These are phyloP conservation scores for Aureobasidium sp. DNA, from an alignment of 2,329 filamentous ascomycete species.

Conservation along the genomic window DNA sequence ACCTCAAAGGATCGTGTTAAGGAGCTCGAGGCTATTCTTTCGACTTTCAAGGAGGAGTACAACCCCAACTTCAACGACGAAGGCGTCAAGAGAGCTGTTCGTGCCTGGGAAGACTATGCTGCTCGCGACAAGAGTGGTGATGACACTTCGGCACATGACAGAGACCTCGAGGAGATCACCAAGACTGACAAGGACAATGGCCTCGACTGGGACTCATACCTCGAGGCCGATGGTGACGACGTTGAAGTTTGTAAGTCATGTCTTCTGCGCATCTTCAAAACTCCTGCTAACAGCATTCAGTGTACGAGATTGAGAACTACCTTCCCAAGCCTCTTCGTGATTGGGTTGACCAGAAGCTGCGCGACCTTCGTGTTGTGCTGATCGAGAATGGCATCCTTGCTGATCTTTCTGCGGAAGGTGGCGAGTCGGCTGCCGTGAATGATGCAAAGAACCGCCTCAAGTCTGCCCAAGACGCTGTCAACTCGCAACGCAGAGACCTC, in stretches of 20 bases:
- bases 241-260: conserved; percentile 66
- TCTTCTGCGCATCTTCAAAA: too few species aligned
- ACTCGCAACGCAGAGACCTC: conserved; percentile 54
- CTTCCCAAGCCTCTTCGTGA: conserved; percentile 63
- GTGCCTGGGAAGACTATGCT: conserved; percentile 88
- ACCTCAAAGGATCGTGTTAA: conserved; percentile 58
- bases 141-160: conserved; percentile 49
- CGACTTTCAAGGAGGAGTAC: conserved; percentile 85
- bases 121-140: conserved; percentile 52
- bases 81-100: conserved; percentile 90
- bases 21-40: conserved; percentile 75
- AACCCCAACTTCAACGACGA: conserved; percentile 99
- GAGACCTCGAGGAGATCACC: conserved; percentile 64
- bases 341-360: conserved; percentile 67
- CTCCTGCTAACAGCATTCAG: conserved; percentile 35
- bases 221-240: conserved; percentile 56
- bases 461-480: conserved; percentile 56
- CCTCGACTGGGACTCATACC: conserved; percentile 83
- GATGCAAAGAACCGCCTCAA: conserved; percentile 67
- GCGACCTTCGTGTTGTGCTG: conserved; percentile 60
- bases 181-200: conserved; percentile 67
- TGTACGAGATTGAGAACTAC: conserved; percentile 84
- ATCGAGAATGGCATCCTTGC: conserved; percentile 78
- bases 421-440: conserved; percentile 66
- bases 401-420: conserved; percentile 39